Base-by-base conservation (phyloP, 2,329 filamentous ascomycete genomes). In the Beauveria sp. region DNA sequence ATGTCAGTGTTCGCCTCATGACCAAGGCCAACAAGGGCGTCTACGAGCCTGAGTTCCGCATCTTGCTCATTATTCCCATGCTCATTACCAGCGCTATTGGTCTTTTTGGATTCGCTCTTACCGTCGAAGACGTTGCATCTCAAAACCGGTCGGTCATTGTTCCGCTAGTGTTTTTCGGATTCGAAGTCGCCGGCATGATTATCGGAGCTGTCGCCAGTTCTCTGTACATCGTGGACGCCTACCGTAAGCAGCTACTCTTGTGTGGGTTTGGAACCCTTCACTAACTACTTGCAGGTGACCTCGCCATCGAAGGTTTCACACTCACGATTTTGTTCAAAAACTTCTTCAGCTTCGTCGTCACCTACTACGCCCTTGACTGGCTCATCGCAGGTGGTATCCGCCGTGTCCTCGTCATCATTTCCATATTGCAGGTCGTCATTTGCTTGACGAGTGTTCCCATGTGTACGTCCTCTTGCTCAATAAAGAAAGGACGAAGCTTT, bases 281-380 rank as follows among this genome's bases (percentile, higher is more conserved):
- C 42, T 57, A 34, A 67, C 63, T 38, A 9, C 46, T 5, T 8
- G 4, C 59, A 90, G 88, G 87, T 8, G 88, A 93, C 64, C 85
- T 96, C 62, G 86, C 90, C 1, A 85, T 96, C 53, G 93, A 97
- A 75, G 90, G 87, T 7, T 96, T 96, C 72, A 96, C 92, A 0
- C 90, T 91, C 74, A 84, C 95, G 72, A 83, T 96, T 66, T 87
- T 96, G 60, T 96, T 97, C 80, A 97, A 97, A 76, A 96, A 97
- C 74, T 83, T 97, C 65, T 96, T 97, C 77, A 90, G 88, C 65
- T 97, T 96, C 69, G 85, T 86, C 7, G 78, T 97, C 61, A 96
- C 93, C 0, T 96, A 88, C 72, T 88, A 85, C 67, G 91, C 91
- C 1, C 96, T 91, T 69, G 80, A 92, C 62, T 97, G 93, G 93